A percentile compares a stretch with the other conserved stretches of the same genome.
phyloP scores from a whole-genome alignment of 1,284 basidiomycete species.

The Ceratobasidium theobromae region DNA sequence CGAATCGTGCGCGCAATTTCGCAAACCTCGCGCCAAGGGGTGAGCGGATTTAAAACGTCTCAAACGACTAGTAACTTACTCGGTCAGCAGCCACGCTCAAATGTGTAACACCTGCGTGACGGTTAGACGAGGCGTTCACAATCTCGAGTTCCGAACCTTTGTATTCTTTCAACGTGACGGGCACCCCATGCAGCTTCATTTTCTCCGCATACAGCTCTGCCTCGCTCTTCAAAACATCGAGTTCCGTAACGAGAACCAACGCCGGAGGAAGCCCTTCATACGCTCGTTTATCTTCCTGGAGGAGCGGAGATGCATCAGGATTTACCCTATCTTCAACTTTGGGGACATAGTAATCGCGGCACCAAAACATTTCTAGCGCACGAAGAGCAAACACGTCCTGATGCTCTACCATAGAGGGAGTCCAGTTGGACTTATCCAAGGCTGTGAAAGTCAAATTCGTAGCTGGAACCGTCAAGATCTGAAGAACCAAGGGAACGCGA shows the following conservation, averaged over 20 bases:
- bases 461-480: slow-evolving; percentile 68
- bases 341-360: slow-evolving; percentile 65
- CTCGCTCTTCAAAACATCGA: slow-evolving; percentile 68
- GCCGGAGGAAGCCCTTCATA: slow-evolving; percentile 57
- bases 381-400: slow-evolving; percentile 60
- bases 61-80: not conserved
- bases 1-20: slow-evolving; percentile 3
- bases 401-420: slow-evolving; percentile 55
- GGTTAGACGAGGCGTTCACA: too few relatives aligned
- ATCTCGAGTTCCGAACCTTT: too few relatives aligned
- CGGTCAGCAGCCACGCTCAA: not conserved
- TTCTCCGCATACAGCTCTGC: slow-evolving; percentile 65
- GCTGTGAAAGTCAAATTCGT: slow-evolving; percentile 60
- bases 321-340: slow-evolving; percentile 58
- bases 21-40: slow-evolving; percentile 1
- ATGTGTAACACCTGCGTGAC: not conserved
- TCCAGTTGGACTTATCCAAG: slow-evolving; percentile 38
- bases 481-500: slow-evolving; percentile 60
- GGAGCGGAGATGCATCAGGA: slow-evolving; percentile 69
- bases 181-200: slow-evolving; percentile 55
- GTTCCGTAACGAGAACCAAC: slow-evolving; percentile 64
- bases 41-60: not conserved
- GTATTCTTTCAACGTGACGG: slow-evolving; percentile 41
- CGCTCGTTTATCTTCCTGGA: slow-evolving; percentile 56
- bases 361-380: slow-evolving; percentile 70